These are phyloP conservation scores for Cymbopogon flexuosus DNA, from an alignment of 202 grass and related monocot genomes.

Conservation along the genomic window DNA sequence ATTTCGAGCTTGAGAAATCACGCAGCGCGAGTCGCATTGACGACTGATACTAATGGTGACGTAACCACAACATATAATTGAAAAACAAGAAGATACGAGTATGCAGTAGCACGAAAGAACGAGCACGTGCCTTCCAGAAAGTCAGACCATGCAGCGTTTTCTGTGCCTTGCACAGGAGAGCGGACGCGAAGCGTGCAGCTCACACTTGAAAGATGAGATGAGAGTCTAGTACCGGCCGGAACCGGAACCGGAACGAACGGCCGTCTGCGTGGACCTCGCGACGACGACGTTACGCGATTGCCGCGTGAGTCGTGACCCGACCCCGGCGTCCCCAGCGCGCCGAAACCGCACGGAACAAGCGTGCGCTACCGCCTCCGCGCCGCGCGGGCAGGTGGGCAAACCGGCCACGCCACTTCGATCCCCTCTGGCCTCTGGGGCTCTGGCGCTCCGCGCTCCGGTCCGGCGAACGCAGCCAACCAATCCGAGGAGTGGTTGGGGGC, in stretches of 20 bases:
- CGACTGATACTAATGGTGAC: neutral
- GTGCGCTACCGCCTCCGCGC: too few species aligned
- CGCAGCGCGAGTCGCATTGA: neutral
- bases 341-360: constrained; percentile 1
- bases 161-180: neutral
- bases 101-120: neutral
- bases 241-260: neutral
- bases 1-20: neutral
- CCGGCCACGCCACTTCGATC: neutral
- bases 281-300: neutral
- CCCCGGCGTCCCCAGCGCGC: neutral
- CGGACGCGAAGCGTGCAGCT: neutral
- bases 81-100: neutral
- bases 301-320: neutral
- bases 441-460: too few species aligned
- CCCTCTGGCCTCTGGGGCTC: too few species aligned
- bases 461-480: too few species aligned
- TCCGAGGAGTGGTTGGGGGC: too few species aligned
- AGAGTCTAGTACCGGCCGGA: neutral
- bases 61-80: too few species aligned
- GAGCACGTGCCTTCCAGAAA: neutral
- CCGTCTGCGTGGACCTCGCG: neutral
- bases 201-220: too few species aligned
- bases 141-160: neutral
- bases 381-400: neutral